These are phyloP conservation scores for Geotrichum fermentans DNA, from an alignment of 1,139 yeast genomes.

Conservation along the genomic window DNA sequence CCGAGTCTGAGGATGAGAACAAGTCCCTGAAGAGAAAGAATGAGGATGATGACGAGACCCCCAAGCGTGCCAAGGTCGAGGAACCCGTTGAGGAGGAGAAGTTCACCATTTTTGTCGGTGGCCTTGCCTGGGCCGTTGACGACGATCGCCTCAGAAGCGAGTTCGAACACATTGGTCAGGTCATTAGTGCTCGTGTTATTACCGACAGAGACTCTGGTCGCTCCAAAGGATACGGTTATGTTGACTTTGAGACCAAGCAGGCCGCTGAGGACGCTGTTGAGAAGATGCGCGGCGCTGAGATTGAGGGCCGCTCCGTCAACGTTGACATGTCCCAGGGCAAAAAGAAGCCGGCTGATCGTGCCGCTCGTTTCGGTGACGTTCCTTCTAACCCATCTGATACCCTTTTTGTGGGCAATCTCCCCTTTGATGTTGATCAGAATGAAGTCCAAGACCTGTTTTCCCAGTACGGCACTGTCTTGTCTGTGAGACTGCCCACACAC, in stretches of 20 bases:
- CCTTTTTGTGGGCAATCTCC: slow-evolving; percentile 88
- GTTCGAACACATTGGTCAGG: slow-evolving; percentile 80
- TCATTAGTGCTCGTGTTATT: slow-evolving; percentile 82
- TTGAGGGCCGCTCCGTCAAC: slow-evolving; percentile 95
- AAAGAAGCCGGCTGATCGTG: slow-evolving; percentile 48
- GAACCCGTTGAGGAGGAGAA: slow-evolving; percentile 46
- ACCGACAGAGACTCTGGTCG: slow-evolving; percentile 88
- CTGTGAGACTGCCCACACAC: slow-evolving; percentile 93
- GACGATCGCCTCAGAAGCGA: slow-evolving; percentile 88
- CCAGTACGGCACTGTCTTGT: slow-evolving; percentile 71
- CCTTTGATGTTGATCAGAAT: slow-evolving; percentile 84
- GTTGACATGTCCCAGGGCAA: slow-evolving; percentile 78
- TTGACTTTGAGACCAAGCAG: slow-evolving; percentile 74
- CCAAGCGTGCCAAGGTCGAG: slow-evolving; percentile 44
- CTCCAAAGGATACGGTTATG: slow-evolving; percentile 97
- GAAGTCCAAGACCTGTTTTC: slow-evolving; percentile 65
- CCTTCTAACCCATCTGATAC: slow-evolving; percentile 61
- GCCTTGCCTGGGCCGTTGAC: slow-evolving; percentile 95
- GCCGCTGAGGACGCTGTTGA: slow-evolving; percentile 84
- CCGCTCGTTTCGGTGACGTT: slow-evolving; percentile 16
- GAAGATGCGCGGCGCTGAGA: slow-evolving; percentile 85
- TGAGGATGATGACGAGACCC: slow-evolving; percentile 26
- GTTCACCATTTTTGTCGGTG: slow-evolving; percentile 90
- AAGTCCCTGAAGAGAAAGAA: slow-evolving; percentile 40
- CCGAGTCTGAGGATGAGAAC: slow-evolving; percentile 30